A percentile compares a stretch with the other conserved stretches of the same genome.
These are phyloP conservation scores for Colletotrichum australisinense DNA, from an alignment of 2,329 filamentous ascomycete species.

Conservation along the genomic window DNA sequence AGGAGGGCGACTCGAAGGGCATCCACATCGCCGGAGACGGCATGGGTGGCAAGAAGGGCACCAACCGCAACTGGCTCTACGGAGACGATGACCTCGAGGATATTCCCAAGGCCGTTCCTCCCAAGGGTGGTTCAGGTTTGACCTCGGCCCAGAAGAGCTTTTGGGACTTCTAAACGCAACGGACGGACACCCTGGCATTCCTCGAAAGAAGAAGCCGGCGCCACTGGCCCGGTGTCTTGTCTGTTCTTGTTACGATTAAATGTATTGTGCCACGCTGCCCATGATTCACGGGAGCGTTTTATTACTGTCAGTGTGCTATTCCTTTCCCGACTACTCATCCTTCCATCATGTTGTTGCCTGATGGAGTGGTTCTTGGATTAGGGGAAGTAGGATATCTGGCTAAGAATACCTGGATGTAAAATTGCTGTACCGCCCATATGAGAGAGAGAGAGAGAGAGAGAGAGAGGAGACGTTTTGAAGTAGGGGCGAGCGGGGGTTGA, in stretches of 20 bases:
- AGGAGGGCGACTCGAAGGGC: constrained; percentile 44
- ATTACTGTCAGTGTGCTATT: constrained; percentile 26
- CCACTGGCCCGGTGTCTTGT: constrained; percentile 16
- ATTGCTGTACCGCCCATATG: constrained; percentile 6
- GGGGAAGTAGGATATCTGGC: neutral
- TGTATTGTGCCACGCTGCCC: constrained; percentile 44
- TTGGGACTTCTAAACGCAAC: constrained; percentile 58
- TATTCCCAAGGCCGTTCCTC: constrained; percentile 48
- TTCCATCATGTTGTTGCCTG: neutral
- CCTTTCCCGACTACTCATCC: constrained; percentile 16
- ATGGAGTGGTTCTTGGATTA: neutral
- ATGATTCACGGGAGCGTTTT: constrained; percentile 46
- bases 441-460: neutral
- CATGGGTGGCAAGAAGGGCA: constrained; percentile 72
- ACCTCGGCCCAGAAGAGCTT: constrained; percentile 51
- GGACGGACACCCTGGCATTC: constrained; percentile 4
- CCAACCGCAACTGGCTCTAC: constrained; percentile 68
- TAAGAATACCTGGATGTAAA: constrained; percentile 7
- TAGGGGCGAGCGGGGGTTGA: constrained; percentile 1
- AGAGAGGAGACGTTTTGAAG: constrained; percentile 15
- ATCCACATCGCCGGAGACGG: constrained; percentile 70
- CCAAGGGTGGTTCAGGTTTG: constrained; percentile 48
- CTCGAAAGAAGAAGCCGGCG: constrained; percentile 7
- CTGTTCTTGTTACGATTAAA: constrained; percentile 41
- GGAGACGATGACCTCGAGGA: constrained; percentile 59